Percentiles rank a stretch among this genome's conserved stretches.
Evolutionary conservation across 768 basidiomycete species (phyloP).

Genomic region (Mycena crocata): DNA sequence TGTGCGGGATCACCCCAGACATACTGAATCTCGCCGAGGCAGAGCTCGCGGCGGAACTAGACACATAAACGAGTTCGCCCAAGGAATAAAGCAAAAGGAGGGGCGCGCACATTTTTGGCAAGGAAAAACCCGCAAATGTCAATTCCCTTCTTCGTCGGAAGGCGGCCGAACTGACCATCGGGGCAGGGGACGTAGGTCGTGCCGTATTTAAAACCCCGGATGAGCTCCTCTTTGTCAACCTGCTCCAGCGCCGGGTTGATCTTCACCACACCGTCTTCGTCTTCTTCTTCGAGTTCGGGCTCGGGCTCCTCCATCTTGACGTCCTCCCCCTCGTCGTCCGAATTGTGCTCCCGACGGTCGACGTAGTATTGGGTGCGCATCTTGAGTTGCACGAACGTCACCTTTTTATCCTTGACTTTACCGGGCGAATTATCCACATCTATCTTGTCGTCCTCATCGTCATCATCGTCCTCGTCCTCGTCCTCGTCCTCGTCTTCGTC

Average conservation of each 20-base stretch:
- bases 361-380: conserved; percentile 69
- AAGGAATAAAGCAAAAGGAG: neutral
- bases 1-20: conserved; percentile 81
- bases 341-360: conserved; percentile 54
- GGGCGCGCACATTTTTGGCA: conserved; percentile 65
- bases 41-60: conserved; percentile 85
- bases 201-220: conserved; percentile 90
- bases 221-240: conserved; percentile 83
- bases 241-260: conserved; percentile 57
- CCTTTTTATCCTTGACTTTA: conserved; percentile 33
- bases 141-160: conserved; percentile 85
- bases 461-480: conserved; percentile 59
- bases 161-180: conserved; percentile 81
- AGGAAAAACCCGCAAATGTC: conserved; percentile 90
- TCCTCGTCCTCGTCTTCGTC: no score
- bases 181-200: conserved; percentile 89
- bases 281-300: conserved; percentile 42
- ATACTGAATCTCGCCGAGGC: conserved; percentile 89
- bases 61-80: conserved; percentile 5
- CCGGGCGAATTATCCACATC: conserved; percentile 41
- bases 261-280: conserved; percentile 44
- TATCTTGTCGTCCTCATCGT: conserved; percentile 39
- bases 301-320: conserved; percentile 49
- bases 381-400: conserved; percentile 55
- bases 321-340: conserved; percentile 46